A percentile compares a stretch with the other conserved stretches of the same genome.
These are phyloP conservation scores for Colletotrichum orbiculare DNA, from an alignment of 2,329 filamentous ascomycete species.

Conservation along the genomic window DNA sequence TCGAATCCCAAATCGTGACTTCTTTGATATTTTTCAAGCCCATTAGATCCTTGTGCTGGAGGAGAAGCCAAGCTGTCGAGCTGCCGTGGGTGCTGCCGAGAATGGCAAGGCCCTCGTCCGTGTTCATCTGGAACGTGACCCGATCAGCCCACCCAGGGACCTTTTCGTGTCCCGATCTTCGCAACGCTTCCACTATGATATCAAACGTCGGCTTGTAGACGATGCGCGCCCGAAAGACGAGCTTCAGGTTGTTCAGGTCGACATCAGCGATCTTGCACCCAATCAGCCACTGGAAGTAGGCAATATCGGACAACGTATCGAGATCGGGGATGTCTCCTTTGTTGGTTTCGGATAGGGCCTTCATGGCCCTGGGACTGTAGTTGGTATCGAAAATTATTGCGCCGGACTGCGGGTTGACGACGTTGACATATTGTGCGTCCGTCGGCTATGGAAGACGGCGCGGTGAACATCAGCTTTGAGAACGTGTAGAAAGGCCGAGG, in stretches of 20 bases:
- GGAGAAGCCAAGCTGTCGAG: neutral
- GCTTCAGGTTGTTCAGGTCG: neutral
- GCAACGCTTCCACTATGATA: neutral
- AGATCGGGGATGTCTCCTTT: neutral
- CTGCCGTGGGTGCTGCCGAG: neutral
- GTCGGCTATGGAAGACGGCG: neutral
- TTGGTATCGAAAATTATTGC: constrained; percentile 13
- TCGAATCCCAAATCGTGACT: neutral
- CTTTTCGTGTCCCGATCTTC: neutral
- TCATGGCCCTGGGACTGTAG: neutral
- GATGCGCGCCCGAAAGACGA: neutral
- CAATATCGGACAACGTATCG: constrained; percentile 8
- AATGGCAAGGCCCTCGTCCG: neutral
- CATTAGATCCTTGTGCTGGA: neutral
- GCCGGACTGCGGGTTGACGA: neutral
- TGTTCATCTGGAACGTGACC: neutral
- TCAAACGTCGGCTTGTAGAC: neutral
- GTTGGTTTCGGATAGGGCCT: rapidly evolving
- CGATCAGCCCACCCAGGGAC: neutral
- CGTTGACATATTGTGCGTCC: neutral
- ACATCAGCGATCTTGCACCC: neutral
- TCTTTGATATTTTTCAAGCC: constrained; percentile 4
- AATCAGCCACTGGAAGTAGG: constrained; percentile 14
- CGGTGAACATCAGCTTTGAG: no score
- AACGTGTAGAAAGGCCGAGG: no score